A percentile compares a stretch with the other conserved stretches of the same genome.
phyloP scores from a whole-genome alignment of 2,329 filamentous ascomycete species.

The Colletotrichum godetiae region DNA sequence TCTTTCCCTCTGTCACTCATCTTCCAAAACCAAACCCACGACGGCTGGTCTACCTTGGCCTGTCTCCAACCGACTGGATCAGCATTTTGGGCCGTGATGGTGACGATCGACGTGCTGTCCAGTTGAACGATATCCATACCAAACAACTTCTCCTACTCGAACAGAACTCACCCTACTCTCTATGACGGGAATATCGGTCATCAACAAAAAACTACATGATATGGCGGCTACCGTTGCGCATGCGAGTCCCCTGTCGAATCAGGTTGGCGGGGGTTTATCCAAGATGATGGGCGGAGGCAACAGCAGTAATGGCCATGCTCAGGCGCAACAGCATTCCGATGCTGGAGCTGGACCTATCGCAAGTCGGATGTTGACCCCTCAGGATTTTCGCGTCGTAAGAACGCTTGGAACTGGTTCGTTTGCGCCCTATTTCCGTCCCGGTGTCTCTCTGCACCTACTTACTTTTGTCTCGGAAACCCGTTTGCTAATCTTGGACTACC shows the following conservation, averaged over 20 bases:
- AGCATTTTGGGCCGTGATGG: slow-evolving; percentile 19
- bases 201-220: slow-evolving; percentile 31
- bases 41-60: not conserved
- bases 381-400: slow-evolving; percentile 79
- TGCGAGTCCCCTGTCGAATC: slow-evolving; percentile 22
- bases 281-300: slow-evolving; percentile 30
- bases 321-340: slow-evolving; percentile 25
- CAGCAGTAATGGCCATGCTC: slow-evolving; percentile 7
- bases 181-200: slow-evolving; percentile 29
- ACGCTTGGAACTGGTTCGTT: slow-evolving; percentile 79
- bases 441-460: slow-evolving; percentile 12
- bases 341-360: slow-evolving; percentile 33
- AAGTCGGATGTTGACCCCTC: slow-evolving; percentile 46
- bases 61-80: not conserved
- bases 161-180: not conserved
- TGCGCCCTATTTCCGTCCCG: not conserved
- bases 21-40: not conserved
- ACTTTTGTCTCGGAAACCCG: slow-evolving; percentile 5
- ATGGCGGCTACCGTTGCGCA: slow-evolving; percentile 36
- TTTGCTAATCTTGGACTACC: slow-evolving; percentile 22
- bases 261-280: slow-evolving; percentile 30
- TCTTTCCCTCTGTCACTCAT: not conserved
- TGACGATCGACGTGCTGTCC: slow-evolving; percentile 26
- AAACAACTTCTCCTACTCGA: not conserved
- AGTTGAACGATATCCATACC: slow-evolving; percentile 13